Conservation (phyloP, 2,329 filamentous ascomycete species). For the Leptodontidium sp. region DNA sequence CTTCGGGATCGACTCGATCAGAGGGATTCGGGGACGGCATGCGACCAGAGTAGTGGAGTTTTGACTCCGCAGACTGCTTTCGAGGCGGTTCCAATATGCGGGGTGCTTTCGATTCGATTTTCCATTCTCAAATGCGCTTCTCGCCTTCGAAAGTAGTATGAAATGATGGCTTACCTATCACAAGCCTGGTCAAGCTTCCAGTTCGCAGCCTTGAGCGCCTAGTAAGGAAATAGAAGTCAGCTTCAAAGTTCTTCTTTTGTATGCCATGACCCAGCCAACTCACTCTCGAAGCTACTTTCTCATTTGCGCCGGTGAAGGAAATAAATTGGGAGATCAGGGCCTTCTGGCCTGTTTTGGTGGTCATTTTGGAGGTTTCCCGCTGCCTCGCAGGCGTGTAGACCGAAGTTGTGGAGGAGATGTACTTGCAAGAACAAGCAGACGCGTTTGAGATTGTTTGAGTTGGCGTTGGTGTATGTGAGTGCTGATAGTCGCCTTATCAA, state of each 20-base stretch:
- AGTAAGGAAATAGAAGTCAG: constrained; percentile 35
- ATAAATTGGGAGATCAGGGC: constrained; percentile 43
- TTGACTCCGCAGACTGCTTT: background rate
- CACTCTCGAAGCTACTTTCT: constrained; percentile 44
- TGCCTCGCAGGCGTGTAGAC: constrained; percentile 16
- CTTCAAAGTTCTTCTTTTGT: constrained; percentile 25
- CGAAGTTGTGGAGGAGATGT: constrained; percentile 12
- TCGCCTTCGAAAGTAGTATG: constrained; percentile 16
- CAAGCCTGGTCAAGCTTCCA: constrained; percentile 50
- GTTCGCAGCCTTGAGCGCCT: constrained; percentile 48
- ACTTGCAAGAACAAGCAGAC: background rate
- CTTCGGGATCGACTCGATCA: background rate
- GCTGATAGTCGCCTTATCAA: constrained; percentile 18
- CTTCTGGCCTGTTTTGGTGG: constrained; percentile 42
- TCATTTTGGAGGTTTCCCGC: constrained; percentile 40
- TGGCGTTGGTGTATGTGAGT: background rate
- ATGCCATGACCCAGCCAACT: constrained; percentile 32
- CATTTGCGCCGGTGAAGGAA: constrained; percentile 44
- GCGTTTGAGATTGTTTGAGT: background rate
- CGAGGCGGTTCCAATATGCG: background rate
- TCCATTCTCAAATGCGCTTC: background rate
- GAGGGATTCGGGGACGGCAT: background rate
- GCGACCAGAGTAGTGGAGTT: background rate
- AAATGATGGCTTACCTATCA: constrained; percentile 48
- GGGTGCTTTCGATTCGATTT: constrained; percentile 6